Percentiles rank a stretch among this genome's conserved stretches.
These are phyloP conservation scores for Sugiyamaella xylanicola DNA, from an alignment of 1,139 yeast species.

Conservation along the genomic window DNA sequence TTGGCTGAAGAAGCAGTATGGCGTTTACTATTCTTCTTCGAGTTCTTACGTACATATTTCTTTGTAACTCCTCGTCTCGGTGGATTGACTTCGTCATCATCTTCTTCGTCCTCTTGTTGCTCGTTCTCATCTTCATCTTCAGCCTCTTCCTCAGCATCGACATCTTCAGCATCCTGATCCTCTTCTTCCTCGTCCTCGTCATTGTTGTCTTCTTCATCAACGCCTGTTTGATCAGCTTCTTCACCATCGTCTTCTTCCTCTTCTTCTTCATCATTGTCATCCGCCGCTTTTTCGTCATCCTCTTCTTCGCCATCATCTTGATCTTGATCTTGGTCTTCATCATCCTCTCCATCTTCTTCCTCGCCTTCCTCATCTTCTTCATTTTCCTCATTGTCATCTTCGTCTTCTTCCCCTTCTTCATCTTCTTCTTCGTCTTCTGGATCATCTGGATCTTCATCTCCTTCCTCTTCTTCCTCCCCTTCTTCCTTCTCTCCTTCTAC, in stretches of 20 bases:
- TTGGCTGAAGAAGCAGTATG: background rate
- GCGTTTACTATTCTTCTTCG: conserved; percentile 13
- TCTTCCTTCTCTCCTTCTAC: conserved; percentile 8
- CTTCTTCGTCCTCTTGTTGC: conserved; percentile 17
- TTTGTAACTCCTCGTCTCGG: conserved; percentile 28
- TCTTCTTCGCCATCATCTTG: background rate
- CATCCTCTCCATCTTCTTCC: conserved; percentile 8
- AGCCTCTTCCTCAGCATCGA: conserved; percentile 9
- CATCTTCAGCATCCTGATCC: conserved; percentile 8
- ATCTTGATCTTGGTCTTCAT: background rate
- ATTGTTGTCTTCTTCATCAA: conserved; percentile 10
- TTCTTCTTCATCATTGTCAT: conserved; percentile 18
- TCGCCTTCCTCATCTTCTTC: conserved; percentile 18
- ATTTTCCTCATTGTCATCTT: conserved; percentile 23
- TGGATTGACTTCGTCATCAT: background rate
- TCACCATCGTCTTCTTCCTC: conserved; percentile 13
- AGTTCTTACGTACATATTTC: conserved; percentile 31
- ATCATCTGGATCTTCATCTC: conserved; percentile 4
- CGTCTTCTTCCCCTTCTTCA: conserved; percentile 3
- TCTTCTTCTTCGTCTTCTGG: conserved; percentile 4
- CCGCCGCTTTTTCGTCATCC: background rate
- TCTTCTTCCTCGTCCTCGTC: conserved; percentile 9
- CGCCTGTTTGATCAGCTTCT: background rate
- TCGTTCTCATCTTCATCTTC: conserved; percentile 11
- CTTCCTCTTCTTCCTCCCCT: conserved; percentile 2